Conservation (phyloP, 1,284 basidiomycete genomes). For the Hypsizygus ulmarius region DNA sequence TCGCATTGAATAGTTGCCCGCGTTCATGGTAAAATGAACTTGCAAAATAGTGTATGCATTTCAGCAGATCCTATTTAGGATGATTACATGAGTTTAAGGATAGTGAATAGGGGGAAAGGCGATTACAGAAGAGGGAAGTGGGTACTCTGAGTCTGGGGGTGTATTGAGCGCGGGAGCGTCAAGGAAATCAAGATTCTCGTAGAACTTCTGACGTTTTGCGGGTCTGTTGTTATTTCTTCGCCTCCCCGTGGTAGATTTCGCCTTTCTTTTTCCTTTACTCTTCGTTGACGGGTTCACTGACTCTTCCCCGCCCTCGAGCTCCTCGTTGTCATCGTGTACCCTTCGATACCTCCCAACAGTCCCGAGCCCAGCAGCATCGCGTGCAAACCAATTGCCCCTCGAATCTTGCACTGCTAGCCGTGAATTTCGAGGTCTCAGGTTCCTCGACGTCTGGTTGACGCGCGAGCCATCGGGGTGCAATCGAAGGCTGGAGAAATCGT, state of each 20-base stretch:
- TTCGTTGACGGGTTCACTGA: conserved; percentile 3
- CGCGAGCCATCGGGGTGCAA: conserved; percentile 60
- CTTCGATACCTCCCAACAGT: conserved; percentile 16
- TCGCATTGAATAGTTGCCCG: conserved; percentile 54
- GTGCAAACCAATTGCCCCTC: conserved; percentile 45
- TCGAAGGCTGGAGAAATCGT: conserved; percentile 57
- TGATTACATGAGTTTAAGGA: conserved; percentile 1
- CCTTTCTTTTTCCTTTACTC: conserved; percentile 22
- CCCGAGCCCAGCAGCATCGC: conserved; percentile 39
- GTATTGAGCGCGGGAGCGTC: conserved; percentile 3
- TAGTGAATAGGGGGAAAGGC: conserved; percentile 8
- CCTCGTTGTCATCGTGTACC: conserved; percentile 20
- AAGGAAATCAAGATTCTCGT: conserved; percentile 27
- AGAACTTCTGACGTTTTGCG: conserved; percentile 26
- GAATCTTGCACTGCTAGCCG: conserved; percentile 34
- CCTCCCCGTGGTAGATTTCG: conserved; percentile 11
- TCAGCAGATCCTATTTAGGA: conserved; percentile 58
- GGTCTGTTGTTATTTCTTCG: conserved; percentile 16
- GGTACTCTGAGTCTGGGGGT: conserved; percentile 4
- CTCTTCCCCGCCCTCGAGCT: conserved; percentile 18
- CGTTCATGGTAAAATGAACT: conserved; percentile 59
- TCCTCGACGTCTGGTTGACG: conserved; percentile 40
- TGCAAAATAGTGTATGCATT: conserved; percentile 66
- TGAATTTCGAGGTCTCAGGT: conserved; percentile 25
- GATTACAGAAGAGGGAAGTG: conserved; percentile 49